Percentiles rank a stretch among this genome's conserved stretches.
These are phyloP conservation scores for Scutellaria barbata DNA, from an alignment of 257 asterid genomes.

Conservation along the genomic window DNA sequence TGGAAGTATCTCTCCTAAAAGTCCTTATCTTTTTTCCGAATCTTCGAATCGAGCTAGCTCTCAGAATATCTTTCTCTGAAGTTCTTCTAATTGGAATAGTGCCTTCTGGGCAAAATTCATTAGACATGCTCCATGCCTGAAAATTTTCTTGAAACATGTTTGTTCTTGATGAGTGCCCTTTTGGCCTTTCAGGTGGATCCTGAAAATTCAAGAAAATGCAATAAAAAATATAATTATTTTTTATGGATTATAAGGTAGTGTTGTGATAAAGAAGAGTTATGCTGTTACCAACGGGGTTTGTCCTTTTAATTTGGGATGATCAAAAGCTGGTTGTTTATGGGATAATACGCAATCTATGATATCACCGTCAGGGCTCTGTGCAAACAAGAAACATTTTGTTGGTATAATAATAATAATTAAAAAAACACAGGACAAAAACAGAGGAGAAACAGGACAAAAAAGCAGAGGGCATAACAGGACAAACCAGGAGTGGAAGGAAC, in stretches of 20 bases:
- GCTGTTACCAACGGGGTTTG: constrained; percentile 72
- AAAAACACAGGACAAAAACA: constrained; percentile 9
- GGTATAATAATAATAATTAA: background rate
- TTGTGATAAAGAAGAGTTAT: no score
- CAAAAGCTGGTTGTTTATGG: constrained; percentile 89
- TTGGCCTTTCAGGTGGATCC: constrained; percentile 92
- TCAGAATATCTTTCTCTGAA: constrained; percentile 59
- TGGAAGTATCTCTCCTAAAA: constrained; percentile 65
- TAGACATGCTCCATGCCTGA: constrained; percentile 74
- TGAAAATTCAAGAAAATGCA: constrained; percentile 33
- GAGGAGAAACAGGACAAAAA: constrained; percentile 20
- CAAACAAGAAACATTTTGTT: constrained; percentile 8
- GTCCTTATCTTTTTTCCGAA: constrained; percentile 68
- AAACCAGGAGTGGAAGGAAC: constrained; percentile 21
- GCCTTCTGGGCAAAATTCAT: constrained; percentile 82
- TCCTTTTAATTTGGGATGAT: constrained; percentile 81
- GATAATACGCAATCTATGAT: constrained; percentile 77
- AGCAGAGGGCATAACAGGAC: constrained; percentile 18
- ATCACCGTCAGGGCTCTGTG: constrained; percentile 96
- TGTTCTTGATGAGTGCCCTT: constrained; percentile 48
- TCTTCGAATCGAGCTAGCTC: constrained; percentile 57
- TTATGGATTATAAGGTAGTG: no score
- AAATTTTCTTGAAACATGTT: constrained; percentile 53
- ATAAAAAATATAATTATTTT: no score
- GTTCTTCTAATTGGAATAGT: constrained; percentile 86